Conservation (phyloP, 495 filamentous ascomycete species). For the Usnea hakonensis region DNA sequence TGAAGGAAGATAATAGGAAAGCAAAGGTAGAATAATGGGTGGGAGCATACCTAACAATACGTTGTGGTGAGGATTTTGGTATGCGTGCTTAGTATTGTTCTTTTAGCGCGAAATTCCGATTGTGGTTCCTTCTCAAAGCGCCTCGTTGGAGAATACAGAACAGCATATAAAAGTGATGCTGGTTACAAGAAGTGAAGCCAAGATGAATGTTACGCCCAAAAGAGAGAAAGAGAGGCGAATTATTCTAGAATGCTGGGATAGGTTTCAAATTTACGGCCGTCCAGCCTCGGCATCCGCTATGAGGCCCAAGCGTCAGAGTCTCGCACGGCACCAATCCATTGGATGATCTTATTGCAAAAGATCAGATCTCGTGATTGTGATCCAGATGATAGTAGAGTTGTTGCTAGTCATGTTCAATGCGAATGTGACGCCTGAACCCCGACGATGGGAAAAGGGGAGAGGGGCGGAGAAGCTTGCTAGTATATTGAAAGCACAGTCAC, state of each 20-base stretch:
- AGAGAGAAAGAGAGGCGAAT: neutral
- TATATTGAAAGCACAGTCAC: neutral
- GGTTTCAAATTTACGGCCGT: neutral
- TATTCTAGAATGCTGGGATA: neutral
- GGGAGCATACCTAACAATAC: constrained; percentile 20
- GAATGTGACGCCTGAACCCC: neutral
- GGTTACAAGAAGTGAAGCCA: neutral
- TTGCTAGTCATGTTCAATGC: neutral
- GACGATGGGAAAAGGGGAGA: neutral
- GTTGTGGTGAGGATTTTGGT: constrained; percentile 15
- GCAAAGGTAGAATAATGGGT: constrained; percentile 1
- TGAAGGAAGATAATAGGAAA: neutral
- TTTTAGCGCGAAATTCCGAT: constrained; percentile 17
- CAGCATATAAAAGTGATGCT: neutral
- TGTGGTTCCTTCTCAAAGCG: neutral
- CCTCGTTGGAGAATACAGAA: neutral
- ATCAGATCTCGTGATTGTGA: neutral
- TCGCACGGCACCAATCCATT: neutral
- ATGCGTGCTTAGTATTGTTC: constrained; percentile 23
- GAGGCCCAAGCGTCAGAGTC: neutral
- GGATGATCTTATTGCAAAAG: neutral
- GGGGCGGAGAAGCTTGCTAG: neutral
- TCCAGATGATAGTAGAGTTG: neutral
- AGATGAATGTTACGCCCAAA: neutral
- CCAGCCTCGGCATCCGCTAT: neutral